phyloP scores from a whole-genome alignment of 1,284 basidiomycete species.

The Microbotryum silenes-acaulis region DNA sequence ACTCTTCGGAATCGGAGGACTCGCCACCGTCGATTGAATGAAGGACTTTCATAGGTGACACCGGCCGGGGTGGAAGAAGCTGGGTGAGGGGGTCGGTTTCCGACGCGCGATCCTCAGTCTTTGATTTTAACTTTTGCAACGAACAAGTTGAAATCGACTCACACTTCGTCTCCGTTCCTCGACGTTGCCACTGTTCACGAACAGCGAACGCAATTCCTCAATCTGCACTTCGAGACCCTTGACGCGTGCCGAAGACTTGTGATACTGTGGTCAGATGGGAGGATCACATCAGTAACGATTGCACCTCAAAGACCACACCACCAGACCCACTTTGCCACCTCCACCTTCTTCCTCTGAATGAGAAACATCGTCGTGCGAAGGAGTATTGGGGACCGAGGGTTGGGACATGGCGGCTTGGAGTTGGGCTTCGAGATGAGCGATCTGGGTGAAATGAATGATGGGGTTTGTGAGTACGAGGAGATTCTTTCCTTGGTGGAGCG shows the following conservation, averaged over 20 bases:
- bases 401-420: slow-evolving; percentile 24
- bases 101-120: too few species aligned
- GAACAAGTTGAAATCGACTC: not conserved
- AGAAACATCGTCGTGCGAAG: slow-evolving; percentile 13
- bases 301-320: too few species aligned
- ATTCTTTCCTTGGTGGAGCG: too few species aligned
- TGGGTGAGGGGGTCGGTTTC: not conserved
- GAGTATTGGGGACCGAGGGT: slow-evolving; percentile 15
- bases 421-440: slow-evolving; percentile 24
- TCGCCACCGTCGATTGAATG: slow-evolving; percentile 1
- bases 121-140: too few species aligned
- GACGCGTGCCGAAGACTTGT: slow-evolving; percentile 5
- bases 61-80: slow-evolving; percentile 26
- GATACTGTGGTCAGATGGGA: slow-evolving; percentile 1
- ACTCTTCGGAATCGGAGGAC: not conserved
- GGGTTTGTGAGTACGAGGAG: not conserved
- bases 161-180: slow-evolving; percentile 25
- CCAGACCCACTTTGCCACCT: not conserved
- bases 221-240: slow-evolving; percentile 21
- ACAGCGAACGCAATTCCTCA: slow-evolving; percentile 25
- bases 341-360: slow-evolving; percentile 3
- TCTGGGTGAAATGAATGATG: not conserved
- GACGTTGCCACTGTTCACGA: slow-evolving; percentile 25
- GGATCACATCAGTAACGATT: not conserved
- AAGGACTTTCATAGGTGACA: slow-evolving; percentile 23